These are phyloP conservation scores for Annulohypoxylon truncatum DNA, from an alignment of 2,329 filamentous ascomycete species.

Conservation along the genomic window DNA sequence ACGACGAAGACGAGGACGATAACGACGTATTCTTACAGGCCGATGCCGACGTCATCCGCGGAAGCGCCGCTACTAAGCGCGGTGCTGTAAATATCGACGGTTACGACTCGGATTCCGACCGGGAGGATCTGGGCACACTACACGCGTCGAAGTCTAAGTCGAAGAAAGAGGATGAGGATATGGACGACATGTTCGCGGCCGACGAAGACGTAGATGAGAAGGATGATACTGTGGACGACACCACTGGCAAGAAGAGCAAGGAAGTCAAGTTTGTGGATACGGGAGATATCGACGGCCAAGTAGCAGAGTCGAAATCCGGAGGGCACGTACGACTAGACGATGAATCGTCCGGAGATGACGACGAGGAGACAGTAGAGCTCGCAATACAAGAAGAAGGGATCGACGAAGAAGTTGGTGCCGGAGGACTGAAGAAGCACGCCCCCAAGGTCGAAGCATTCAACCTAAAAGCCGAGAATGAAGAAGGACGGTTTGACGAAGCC, in stretches of 20 bases:
- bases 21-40: constrained; percentile 80
- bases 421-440: constrained; percentile 90
- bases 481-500: constrained; percentile 89
- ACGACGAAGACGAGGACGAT: constrained; percentile 57
- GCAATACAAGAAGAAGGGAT: constrained; percentile 80
- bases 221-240: constrained; percentile 63
- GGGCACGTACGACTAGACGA: constrained; percentile 74
- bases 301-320: constrained; percentile 76
- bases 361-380: constrained; percentile 78
- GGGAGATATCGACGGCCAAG: constrained; percentile 81
- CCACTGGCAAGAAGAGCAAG: constrained; percentile 69
- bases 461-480: constrained; percentile 88
- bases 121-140: constrained; percentile 67
- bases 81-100: constrained; percentile 96
- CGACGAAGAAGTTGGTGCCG: constrained; percentile 90
- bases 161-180: constrained; percentile 67
- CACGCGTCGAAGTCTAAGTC: constrained; percentile 43
- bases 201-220: constrained; percentile 68
- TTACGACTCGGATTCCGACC: constrained; percentile 93
- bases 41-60: constrained; percentile 94
- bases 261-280: constrained; percentile 70
- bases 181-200: constrained; percentile 88
- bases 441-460: constrained; percentile 98
- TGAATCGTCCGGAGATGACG: constrained; percentile 65
- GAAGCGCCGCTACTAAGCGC: constrained; percentile 80